Evolutionary conservation across 2,329 filamentous ascomycete species (phyloP).

Genomic region (Knoxdaviesia capensis): DNA sequence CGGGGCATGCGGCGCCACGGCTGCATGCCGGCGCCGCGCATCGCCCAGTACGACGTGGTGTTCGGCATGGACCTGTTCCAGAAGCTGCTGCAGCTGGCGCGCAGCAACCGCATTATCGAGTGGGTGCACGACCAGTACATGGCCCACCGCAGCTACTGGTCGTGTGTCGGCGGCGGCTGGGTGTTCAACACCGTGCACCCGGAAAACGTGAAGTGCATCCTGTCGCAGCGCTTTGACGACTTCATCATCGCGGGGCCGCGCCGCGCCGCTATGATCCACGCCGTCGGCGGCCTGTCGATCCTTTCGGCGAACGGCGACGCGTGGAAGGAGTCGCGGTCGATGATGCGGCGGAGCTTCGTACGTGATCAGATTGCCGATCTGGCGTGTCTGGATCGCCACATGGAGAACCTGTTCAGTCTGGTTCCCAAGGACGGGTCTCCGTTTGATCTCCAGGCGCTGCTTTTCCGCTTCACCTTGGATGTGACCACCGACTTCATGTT

Average conservation of each 20-base stretch:
- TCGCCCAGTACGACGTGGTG: neutral
- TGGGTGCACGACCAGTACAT: neutral
- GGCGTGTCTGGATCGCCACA: constrained; percentile 61
- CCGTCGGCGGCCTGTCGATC: constrained; percentile 19
- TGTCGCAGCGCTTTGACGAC: neutral
- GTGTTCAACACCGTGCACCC: neutral
- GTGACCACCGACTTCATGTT: constrained; percentile 74
- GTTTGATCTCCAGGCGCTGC: constrained; percentile 53
- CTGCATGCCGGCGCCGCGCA: neutral
- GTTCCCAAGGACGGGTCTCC: constrained; percentile 38
- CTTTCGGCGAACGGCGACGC: constrained; percentile 60
- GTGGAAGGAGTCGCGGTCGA: constrained; percentile 65
- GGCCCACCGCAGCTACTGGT: neutral
- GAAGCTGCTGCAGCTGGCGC: neutral
- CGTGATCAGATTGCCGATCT: constrained; percentile 69
- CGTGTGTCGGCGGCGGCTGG: neutral
- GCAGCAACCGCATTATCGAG: neutral
- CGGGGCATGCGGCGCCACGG: neutral
- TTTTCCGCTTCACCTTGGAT: constrained; percentile 75
- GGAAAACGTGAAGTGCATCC: neutral
- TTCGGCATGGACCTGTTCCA: neutral
- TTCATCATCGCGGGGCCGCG: neutral
- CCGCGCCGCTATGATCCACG: neutral
- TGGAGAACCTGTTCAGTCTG: constrained; percentile 50
- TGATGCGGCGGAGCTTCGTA: constrained; percentile 74